These are phyloP conservation scores for Hansfordia pulvinata DNA, from an alignment of 2,329 filamentous ascomycete genomes.

Conservation along the genomic window DNA sequence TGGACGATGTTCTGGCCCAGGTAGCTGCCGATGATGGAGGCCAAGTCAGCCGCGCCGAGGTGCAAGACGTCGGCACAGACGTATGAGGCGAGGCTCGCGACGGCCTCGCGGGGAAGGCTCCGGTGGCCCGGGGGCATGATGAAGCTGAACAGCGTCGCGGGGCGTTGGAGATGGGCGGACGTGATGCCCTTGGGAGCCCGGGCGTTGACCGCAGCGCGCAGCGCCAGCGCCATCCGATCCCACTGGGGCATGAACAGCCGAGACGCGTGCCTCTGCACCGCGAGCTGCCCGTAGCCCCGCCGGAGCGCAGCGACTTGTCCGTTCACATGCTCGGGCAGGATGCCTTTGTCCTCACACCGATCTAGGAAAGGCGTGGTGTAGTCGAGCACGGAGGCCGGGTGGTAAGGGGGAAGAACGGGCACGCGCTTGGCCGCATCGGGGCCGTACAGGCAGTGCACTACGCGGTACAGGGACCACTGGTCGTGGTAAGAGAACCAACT, in stretches of 20 bases:
- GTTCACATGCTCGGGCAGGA: too few relatives aligned
- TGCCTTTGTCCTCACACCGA: too few relatives aligned
- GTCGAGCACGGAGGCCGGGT: not conserved
- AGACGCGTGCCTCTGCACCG: too few relatives aligned
- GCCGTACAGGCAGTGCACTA: not conserved
- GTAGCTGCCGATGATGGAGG: constrained; percentile 55
- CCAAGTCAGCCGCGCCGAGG: constrained; percentile 56
- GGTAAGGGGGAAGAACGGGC: not conserved
- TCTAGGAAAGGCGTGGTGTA: too few relatives aligned
- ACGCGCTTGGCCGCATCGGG: not conserved
- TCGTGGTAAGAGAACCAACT: too few relatives aligned
- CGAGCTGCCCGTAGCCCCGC: too few relatives aligned
- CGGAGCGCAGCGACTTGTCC: too few relatives aligned
- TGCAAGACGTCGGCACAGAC: constrained; percentile 58
- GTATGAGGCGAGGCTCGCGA: constrained; percentile 48
- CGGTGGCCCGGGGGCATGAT: constrained; percentile 8
- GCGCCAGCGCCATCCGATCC: constrained; percentile 3
- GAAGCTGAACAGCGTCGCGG: constrained; percentile 12
- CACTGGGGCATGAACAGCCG: too few relatives aligned
- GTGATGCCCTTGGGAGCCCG: constrained; percentile 10
- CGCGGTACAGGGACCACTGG: too few relatives aligned
- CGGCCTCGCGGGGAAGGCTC: constrained; percentile 38
- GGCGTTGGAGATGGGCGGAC: constrained; percentile 11
- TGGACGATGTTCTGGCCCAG: constrained; percentile 44
- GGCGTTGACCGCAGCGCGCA: constrained; percentile 9